A percentile compares a stretch with the other conserved stretches of the same genome.
Evolutionary conservation across 2,329 filamentous ascomycete species (phyloP).

Genomic region (Aureobasidium sp.): DNA sequence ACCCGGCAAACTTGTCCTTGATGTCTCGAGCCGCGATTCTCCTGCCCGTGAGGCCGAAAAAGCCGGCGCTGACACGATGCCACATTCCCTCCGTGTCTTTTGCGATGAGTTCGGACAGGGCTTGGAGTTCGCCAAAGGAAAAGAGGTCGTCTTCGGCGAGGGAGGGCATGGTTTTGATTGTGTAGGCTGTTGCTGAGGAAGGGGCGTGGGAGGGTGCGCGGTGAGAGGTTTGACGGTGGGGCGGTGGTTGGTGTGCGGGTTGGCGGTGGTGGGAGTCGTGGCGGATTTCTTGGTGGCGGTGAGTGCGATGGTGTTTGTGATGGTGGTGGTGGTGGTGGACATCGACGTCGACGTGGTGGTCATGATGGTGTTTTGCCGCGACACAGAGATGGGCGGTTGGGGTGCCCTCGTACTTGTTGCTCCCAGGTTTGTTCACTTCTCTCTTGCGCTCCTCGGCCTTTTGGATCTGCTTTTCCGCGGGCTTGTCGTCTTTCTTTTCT

Average conservation of each 20-base stretch:
- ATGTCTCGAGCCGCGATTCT: slow-evolving; percentile 55
- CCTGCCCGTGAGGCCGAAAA: slow-evolving; percentile 45
- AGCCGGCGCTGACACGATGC: slow-evolving; percentile 41
- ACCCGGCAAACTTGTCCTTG: slow-evolving; percentile 51
- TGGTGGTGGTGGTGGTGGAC: neutral
- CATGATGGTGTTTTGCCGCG: neutral
- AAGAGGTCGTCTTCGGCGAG: slow-evolving; percentile 32
- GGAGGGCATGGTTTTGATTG: slow-evolving; percentile 18
- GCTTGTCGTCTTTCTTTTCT: slow-evolving; percentile 17
- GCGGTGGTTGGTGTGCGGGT: neutral
- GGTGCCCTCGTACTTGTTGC: slow-evolving; percentile 13
- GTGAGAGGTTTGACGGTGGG: no score
- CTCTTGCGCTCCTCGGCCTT: slow-evolving; percentile 10
- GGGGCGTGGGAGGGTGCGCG: neutral
- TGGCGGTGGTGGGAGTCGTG: neutral
- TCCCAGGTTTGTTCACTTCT: slow-evolving; percentile 18
- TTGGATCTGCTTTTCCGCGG: neutral
- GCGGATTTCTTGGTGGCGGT: neutral
- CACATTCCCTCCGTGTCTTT: slow-evolving; percentile 40
- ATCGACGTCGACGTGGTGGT: neutral
- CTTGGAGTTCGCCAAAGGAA: slow-evolving; percentile 32
- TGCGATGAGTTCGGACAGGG: slow-evolving; percentile 39
- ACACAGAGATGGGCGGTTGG: neutral
- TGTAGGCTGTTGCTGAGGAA: neutral
- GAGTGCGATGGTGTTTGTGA: neutral